Evolutionary conservation across 345 rosid species (phyloP).

Genomic region (Balakata baccata): DNA sequence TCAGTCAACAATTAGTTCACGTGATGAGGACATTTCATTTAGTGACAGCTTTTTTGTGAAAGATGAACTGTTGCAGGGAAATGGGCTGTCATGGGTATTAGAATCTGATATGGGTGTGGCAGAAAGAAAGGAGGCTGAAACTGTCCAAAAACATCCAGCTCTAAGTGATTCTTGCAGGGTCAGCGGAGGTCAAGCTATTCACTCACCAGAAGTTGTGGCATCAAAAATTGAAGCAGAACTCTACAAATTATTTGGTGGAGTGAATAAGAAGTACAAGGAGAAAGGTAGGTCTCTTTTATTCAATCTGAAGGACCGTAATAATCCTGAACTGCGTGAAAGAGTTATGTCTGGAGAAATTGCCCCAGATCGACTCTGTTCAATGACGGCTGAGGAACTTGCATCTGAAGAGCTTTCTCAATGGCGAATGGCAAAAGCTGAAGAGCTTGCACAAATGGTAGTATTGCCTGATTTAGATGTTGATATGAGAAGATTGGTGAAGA

Average conservation of each 20-base stretch:
- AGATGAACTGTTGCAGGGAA: conserved; percentile 94
- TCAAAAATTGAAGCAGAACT: conserved; percentile 68
- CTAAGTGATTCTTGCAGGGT: conserved; percentile 17
- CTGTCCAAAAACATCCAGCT: conserved; percentile 20
- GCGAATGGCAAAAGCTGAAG: conserved; percentile 94
- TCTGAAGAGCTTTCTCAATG: conserved; percentile 90
- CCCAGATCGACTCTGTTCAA: conserved; percentile 67
- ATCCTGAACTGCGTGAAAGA: conserved; percentile 79
- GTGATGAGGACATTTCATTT: conserved; percentile 59
- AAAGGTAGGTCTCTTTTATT: conserved; percentile 84
- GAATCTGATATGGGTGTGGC: conserved; percentile 44
- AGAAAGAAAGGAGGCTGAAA: conserved; percentile 33
- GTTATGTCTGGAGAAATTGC: conserved; percentile 70
- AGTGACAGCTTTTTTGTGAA: conserved; percentile 64
- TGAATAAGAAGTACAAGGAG: conserved; percentile 93
- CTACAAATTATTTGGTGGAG: conserved; percentile 80
- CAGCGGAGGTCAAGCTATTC: conserved; percentile 21
- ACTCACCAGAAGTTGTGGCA: conserved; percentile 55
- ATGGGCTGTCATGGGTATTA: conserved; percentile 85
- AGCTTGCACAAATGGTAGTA: conserved; percentile 91
- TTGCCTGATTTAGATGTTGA: conserved; percentile 73
- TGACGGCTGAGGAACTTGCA: conserved; percentile 95
- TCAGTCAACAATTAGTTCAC: conserved; percentile 41
- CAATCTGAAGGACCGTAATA: conserved; percentile 81
- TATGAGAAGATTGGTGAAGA: conserved; percentile 70